A percentile compares a stretch with the other conserved stretches of the same genome.
Conservation (phyloP, 192 early-diverging fungal species). For the Rhizophlyctis rosea region DNA sequence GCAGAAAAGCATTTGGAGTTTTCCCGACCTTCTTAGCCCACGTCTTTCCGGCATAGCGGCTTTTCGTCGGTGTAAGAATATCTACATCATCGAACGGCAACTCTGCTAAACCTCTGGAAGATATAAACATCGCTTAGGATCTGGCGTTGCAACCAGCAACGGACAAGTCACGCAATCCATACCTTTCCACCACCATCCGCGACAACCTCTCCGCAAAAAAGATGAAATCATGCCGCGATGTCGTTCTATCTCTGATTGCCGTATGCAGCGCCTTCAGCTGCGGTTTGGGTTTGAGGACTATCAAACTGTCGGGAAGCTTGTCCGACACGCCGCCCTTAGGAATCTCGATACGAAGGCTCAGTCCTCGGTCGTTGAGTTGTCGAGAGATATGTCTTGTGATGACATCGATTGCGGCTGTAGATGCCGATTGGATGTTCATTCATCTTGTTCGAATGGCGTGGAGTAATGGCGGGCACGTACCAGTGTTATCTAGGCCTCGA, state of each 20-base stretch:
- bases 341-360: slow-evolving; percentile 29
- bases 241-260: slow-evolving; percentile 69
- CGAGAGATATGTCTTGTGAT: slow-evolving; percentile 85
- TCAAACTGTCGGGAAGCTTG: slow-evolving; percentile 34
- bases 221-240: slow-evolving; percentile 80
- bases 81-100: slow-evolving; percentile 44
- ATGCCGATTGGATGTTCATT: not conserved
- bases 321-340: slow-evolving; percentile 10
- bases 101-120: slow-evolving; percentile 61
- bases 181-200: slow-evolving; percentile 80
- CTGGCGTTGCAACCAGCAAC: not conserved
- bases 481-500: slow-evolving; percentile 80
- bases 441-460: not conserved
- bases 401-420: slow-evolving; percentile 79
- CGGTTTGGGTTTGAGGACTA: slow-evolving; percentile 44
- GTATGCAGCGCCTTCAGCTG: slow-evolving; percentile 67
- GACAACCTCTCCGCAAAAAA: slow-evolving; percentile 90
- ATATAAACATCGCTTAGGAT: not conserved
- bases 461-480: not conserved
- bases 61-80: slow-evolving; percentile 61
- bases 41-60: slow-evolving; percentile 51
- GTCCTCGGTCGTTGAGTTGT: slow-evolving; percentile 72
- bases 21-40: slow-evolving; percentile 36
- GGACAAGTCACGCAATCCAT: slow-evolving; percentile 5
- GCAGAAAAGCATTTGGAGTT: not conserved